Evolutionary conservation across 2,329 filamentous ascomycete genomes (phyloP).

Genomic region (Helicocarpus griseus): DNA sequence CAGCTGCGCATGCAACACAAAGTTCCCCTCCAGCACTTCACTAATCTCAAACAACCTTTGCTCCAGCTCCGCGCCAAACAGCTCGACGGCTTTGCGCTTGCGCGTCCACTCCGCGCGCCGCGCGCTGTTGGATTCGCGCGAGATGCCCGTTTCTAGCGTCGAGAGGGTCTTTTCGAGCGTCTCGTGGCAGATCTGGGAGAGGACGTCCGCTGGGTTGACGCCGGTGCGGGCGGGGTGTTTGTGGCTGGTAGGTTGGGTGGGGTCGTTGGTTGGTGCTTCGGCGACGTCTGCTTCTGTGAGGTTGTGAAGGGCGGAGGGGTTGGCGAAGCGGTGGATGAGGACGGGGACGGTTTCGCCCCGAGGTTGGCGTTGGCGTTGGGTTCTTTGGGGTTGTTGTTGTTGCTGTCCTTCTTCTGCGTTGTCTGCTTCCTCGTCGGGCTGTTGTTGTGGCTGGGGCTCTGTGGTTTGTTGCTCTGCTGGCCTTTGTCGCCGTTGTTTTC

Average conservation of each 20-base stretch:
- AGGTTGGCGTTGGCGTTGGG: not conserved
- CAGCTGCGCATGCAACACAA: slow-evolving; percentile 35
- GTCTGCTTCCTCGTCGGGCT: too few species aligned
- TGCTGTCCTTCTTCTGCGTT: slow-evolving; percentile 1
- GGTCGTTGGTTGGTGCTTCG: slow-evolving; percentile 15
- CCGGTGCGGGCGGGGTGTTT: slow-evolving; percentile 25
- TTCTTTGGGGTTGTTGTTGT: not conserved
- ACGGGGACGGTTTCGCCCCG: slow-evolving; percentile 31
- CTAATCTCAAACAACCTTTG: slow-evolving; percentile 43
- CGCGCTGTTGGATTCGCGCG: slow-evolving; percentile 30
- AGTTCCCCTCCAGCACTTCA: slow-evolving; percentile 43
- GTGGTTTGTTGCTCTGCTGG: not conserved
- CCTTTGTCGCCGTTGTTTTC: slow-evolving; percentile 2
- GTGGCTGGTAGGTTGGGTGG: slow-evolving; percentile 21
- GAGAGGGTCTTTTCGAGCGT: slow-evolving; percentile 38
- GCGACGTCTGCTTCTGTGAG: slow-evolving; percentile 14
- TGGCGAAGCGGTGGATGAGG: slow-evolving; percentile 32
- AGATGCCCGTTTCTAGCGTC: slow-evolving; percentile 32
- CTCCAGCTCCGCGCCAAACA: slow-evolving; percentile 39
- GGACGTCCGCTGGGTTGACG: slow-evolving; percentile 44
- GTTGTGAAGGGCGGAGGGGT: slow-evolving; percentile 23
- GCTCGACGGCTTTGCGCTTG: slow-evolving; percentile 39
- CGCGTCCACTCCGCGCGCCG: slow-evolving; percentile 33
- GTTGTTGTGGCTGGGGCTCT: not conserved
- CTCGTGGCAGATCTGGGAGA: slow-evolving; percentile 42